phyloP scores from a whole-genome alignment of 768 basidiomycete species.

The Lactifluus piperatus region DNA sequence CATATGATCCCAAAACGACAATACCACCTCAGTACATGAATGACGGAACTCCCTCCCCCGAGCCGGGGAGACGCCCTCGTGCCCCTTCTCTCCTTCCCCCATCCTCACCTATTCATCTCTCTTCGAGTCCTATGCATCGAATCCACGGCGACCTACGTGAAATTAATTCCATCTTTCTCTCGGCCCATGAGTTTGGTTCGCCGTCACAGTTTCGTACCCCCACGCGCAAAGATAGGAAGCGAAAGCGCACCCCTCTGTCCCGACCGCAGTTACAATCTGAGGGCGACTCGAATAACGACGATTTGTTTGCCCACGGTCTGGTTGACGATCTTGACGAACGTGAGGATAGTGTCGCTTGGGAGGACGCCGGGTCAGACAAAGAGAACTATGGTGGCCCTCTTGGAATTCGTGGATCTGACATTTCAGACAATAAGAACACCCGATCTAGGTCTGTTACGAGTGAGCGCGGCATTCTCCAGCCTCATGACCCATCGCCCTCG shows the following conservation, averaged over 20 bases:
- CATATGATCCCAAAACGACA: constrained; percentile 10
- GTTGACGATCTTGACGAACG: constrained; percentile 14
- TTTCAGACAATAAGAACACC: neutral
- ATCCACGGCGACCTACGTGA: neutral
- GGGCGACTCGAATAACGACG: constrained; percentile 10
- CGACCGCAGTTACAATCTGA: constrained; percentile 3
- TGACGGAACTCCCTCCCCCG: constrained; percentile 14
- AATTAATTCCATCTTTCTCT: neutral
- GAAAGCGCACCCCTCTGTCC: constrained; percentile 8
- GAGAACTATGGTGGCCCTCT: constrained; percentile 6
- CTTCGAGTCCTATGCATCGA: constrained; percentile 6
- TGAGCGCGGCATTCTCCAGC: constrained; percentile 21
- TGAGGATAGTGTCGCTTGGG: constrained; percentile 15
- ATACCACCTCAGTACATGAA: constrained; percentile 2
- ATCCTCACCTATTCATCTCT: constrained; percentile 10
- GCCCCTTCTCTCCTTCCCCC: constrained; percentile 6
- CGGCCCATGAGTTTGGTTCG: neutral
- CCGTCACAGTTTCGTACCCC: constrained; percentile 16
- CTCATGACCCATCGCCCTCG: neutral
- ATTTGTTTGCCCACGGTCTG: constrained; percentile 16
- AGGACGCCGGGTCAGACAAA: constrained; percentile 18
- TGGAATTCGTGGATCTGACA: constrained; percentile 2
- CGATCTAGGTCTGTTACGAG: neutral
- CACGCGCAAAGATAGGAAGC: constrained; percentile 11
- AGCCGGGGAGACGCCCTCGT: constrained; percentile 1